A percentile compares a stretch with the other conserved stretches of the same genome.
Evolutionary conservation across 2,329 filamentous ascomycete species (phyloP).

Genomic region (Hypoxylon sp.): DNA sequence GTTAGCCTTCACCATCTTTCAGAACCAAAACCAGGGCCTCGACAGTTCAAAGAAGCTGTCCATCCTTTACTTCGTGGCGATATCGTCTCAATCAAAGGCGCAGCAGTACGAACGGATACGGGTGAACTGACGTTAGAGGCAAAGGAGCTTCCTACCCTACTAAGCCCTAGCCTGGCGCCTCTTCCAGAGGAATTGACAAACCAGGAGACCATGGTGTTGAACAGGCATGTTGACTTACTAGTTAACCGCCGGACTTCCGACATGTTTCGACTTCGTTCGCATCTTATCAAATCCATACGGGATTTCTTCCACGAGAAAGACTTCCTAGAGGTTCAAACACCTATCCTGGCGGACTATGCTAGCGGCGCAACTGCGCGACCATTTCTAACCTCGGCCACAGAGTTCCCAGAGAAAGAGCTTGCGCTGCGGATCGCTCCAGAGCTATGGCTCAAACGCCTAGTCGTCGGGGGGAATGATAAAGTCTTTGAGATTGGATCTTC

Average conservation of each 20-base stretch:
- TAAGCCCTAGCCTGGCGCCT: slow-evolving; percentile 84
- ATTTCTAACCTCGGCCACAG: slow-evolving; percentile 84
- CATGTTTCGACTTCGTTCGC: slow-evolving; percentile 79
- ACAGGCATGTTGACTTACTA: slow-evolving; percentile 89
- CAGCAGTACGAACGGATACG: slow-evolving; percentile 76
- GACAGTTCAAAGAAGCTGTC: slow-evolving; percentile 71
- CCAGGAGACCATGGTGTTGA: slow-evolving; percentile 78
- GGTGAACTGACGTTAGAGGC: slow-evolving; percentile 84
- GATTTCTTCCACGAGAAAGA: slow-evolving; percentile 78
- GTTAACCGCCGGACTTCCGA: slow-evolving; percentile 78
- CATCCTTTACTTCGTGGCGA: slow-evolving; percentile 84
- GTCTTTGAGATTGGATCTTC: slow-evolving; percentile 94
- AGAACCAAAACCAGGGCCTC: slow-evolving; percentile 56
- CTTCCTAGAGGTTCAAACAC: slow-evolving; percentile 92
- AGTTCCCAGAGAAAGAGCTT: slow-evolving; percentile 79
- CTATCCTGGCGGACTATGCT: slow-evolving; percentile 84
- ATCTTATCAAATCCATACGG: slow-evolving; percentile 81
- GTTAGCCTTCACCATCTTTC: slow-evolving; percentile 72
- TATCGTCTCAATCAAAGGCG: slow-evolving; percentile 75
- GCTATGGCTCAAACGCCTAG: slow-evolving; percentile 91
- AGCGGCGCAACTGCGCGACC: slow-evolving; percentile 91
- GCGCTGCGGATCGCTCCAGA: slow-evolving; percentile 92
- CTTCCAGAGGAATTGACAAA: slow-evolving; percentile 80
- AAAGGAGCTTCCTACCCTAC: slow-evolving; percentile 75
- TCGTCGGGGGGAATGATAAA: slow-evolving; percentile 88